Conservation (phyloP, 2,329 filamentous ascomycete genomes). For the Ilyonectria sp. region DNA sequence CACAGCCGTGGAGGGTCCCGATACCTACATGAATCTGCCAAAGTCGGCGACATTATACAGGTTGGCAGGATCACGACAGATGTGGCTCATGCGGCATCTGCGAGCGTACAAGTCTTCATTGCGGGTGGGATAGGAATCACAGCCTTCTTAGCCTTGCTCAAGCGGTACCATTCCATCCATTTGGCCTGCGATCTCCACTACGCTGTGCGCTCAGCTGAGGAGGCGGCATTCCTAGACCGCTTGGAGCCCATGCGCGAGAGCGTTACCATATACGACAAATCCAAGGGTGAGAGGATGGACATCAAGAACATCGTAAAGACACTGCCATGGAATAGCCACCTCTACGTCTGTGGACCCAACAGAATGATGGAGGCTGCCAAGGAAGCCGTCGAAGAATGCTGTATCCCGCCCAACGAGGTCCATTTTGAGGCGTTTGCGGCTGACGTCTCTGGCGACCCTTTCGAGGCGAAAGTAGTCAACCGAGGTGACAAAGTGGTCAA, state of each 20-base stretch:
- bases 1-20: slow-evolving; percentile 72
- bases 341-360: slow-evolving; percentile 74
- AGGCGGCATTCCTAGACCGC: slow-evolving; percentile 69
- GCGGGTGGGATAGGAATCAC: slow-evolving; percentile 78
- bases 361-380: slow-evolving; percentile 69
- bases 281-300: slow-evolving; percentile 67
- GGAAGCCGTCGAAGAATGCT: slow-evolving; percentile 56
- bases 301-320: slow-evolving; percentile 64
- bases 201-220: slow-evolving; percentile 65
- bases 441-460: slow-evolving; percentile 70
- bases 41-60: slow-evolving; percentile 65
- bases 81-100: slow-evolving; percentile 61
- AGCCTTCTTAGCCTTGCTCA: slow-evolving; percentile 70
- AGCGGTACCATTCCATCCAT: slow-evolving; percentile 60
- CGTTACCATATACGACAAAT: slow-evolving; percentile 68
- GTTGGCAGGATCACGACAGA: slow-evolving; percentile 66
- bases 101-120: slow-evolving; percentile 74
- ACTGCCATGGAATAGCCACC: slow-evolving; percentile 67
- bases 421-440: slow-evolving; percentile 74
- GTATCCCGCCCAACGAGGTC: slow-evolving; percentile 65
- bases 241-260: slow-evolving; percentile 59
- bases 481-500: slow-evolving; percentile 56
- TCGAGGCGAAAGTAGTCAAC: slow-evolving; percentile 68
- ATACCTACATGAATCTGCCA: slow-evolving; percentile 67
- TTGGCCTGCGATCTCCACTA: slow-evolving; percentile 71